Evolutionary conservation across 345 rosid genomes (phyloP), one percentile per base, ranked within the genome.

Genomic region (Tarenaya hassleriana): DNA sequence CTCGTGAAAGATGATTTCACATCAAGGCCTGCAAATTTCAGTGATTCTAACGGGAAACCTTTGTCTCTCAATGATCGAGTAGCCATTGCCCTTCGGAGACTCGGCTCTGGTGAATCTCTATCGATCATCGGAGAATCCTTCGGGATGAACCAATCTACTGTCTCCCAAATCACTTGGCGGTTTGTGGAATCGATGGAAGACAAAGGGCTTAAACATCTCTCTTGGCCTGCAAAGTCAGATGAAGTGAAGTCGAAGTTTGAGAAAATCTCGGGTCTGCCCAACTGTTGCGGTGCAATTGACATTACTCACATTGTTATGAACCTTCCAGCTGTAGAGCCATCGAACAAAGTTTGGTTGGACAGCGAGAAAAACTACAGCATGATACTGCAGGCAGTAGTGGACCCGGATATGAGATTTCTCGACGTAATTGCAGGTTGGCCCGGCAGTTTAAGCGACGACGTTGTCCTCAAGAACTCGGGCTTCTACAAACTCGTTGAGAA

Each of bases 161-260:
- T 85, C 57, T 79, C 94, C 16, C 94, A 82, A 43, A 55, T 82
- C 69, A 85, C 89, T 52, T 82, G 86, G 86, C 70, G 89, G 47
- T 85, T 77, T 63, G 89, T 85, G 40, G 89, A 79, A 68, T 77
- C 89, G 54, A 74, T 79, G 89, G 89, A 85, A 63, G 84, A 77
- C 64, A 74, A 69, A 73, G 86, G 77, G 4, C 52, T 75, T 15
- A 75, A 56, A 31, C 89, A 82, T 69, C 77, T 85, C 71, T 58
- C 58, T 10, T 82, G 89, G 94, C 94, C 94, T 49, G 62, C 64
- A 4, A 80, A 81, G 21, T 61, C 66, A 56, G 84, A 67, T 39
- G 75, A 54, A 7, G 46, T 77, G 0, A 82, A 77, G 69, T 72
- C 84, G 12, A 76, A 74, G 67, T 79, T 77, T 45, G 82, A 82